Evolutionary conservation across 768 basidiomycete genomes (phyloP), one percentile per base, ranked within the genome.

Genomic region (Boletus vinaceobasis): DNA sequence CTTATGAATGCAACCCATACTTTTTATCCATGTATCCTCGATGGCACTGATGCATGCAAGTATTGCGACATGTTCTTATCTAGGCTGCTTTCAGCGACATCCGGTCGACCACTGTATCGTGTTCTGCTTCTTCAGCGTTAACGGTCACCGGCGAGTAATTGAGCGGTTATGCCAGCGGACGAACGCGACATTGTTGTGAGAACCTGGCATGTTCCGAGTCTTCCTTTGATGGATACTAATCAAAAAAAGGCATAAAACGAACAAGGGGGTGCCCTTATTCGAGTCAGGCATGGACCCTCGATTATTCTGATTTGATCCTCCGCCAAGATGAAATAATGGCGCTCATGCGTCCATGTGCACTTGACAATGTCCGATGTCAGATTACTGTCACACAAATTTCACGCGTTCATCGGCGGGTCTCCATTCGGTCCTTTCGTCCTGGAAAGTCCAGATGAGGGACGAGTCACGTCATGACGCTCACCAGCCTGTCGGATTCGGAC

Each of bases 1-100:
- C 33, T 43, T 50, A 68, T 63, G 65, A 67, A 67, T 64, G 61
- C 66, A 50, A 53, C 49, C 43, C 60, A 68, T 71, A 52, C 50
- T 57, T 51, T 51, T 43, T 50, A 59, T 56, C 47, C 57, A 48
- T 63, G 67, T 70, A 58, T 49, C 35, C 40, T 44, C 48, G 39
- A 50, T 53, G 61, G 55, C 50, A 43, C 15, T 36, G 32, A 37
- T 58, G 53, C 52, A 52, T 50, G 49, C 61, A 15, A 53, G 7
- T 13, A 50, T 54, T 23, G 14, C 38, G 32, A 43, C 48, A 55
- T 39, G 42, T 53, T 55, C 42, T 47, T 50, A 45, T 50, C 58
- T 54, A 7, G 29, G 36, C 42, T 43, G 9, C 15, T 40, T 8
- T 43, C n/a, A 10, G 36, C 21, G 6, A 23, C 23, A 29, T 48